Conservation (phyloP, 495 filamentous ascomycete species). For the Poronia punctata region DNA sequence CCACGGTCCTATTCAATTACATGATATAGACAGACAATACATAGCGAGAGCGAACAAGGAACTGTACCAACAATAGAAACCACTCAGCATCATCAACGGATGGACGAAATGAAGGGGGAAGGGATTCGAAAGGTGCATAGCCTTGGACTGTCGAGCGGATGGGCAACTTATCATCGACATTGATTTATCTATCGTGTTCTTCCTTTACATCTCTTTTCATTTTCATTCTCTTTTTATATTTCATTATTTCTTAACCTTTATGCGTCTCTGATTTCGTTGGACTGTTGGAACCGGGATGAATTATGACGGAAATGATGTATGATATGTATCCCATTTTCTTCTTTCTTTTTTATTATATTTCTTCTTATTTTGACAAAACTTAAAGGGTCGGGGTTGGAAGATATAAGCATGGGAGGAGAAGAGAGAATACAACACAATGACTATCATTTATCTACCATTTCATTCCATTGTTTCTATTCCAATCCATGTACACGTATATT, state of each 20-base stretch:
- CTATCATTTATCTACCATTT: too few relatives aligned
- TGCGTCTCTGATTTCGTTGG: conserved; percentile 1
- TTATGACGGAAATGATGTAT: conserved; percentile 10
- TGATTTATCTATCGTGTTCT: conserved; percentile 9
- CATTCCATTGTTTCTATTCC: too few relatives aligned
- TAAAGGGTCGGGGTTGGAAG: neutral
- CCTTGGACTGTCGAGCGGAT: neutral
- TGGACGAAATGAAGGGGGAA: neutral
- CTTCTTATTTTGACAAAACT: neutral
- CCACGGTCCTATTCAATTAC: neutral
- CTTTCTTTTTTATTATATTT: neutral
- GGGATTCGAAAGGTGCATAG: too few relatives aligned
- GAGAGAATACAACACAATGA: too few relatives aligned
- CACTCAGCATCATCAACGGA: neutral
- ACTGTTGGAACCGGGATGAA: too few relatives aligned
- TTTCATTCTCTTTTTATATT: conserved; percentile 1
- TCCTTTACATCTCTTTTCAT: conserved; percentile 6
- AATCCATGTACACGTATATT: too few relatives aligned
- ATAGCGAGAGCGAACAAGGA: conserved; percentile 6
- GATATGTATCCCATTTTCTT: neutral
- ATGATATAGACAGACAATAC: conserved; percentile 11
- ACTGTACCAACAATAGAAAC: conserved; percentile 10
- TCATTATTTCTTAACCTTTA: conserved; percentile 4
- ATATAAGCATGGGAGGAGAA: neutral
- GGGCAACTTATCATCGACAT: conserved; percentile 1